A percentile compares a stretch with the other conserved stretches of the same genome.
Evolutionary conservation across 176 grass and related monocot genomes (phyloP).

Genomic region (Musa itinerans): DNA sequence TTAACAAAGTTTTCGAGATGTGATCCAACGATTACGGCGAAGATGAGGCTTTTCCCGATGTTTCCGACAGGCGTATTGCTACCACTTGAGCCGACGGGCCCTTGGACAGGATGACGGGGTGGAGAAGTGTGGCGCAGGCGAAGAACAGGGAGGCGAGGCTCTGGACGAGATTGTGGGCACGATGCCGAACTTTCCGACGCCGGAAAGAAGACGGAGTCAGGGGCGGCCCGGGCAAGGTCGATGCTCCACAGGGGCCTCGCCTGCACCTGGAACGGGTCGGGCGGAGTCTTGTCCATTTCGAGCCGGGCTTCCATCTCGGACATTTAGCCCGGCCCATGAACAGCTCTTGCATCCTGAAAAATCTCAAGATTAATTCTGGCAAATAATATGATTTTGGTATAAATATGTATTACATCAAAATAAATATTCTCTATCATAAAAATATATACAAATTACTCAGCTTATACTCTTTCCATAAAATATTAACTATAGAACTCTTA

Average conservation of each 20-base stretch:
- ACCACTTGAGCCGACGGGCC: constrained; percentile 48
- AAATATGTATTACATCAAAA: too few species aligned
- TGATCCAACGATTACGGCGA: constrained; percentile 39
- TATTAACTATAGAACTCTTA: too few species aligned
- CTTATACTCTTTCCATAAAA: too few species aligned
- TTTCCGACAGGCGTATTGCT: constrained; percentile 92
- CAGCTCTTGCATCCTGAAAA: too few species aligned
- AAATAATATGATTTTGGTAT: too few species aligned
- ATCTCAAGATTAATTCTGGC: too few species aligned
- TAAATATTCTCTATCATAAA: too few species aligned
- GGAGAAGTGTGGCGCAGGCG: constrained; percentile 50
- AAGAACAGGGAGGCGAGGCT: constrained; percentile 70
- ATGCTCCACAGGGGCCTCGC: constrained; percentile 49
- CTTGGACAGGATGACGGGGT: constrained; percentile 87
- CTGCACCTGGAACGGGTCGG: constrained; percentile 51
- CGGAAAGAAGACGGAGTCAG: constrained; percentile 83
- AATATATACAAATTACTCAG: too few species aligned
- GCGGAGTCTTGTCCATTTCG: constrained; percentile 7
- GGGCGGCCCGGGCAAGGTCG: constrained; percentile 57
- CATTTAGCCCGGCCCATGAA: too few species aligned
- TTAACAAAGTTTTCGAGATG: neutral
- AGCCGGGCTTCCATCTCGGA: too few species aligned
- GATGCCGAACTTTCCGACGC: constrained; percentile 78
- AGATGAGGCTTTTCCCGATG: constrained; percentile 88
- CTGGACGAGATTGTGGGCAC: constrained; percentile 77